phyloP scores from a whole-genome alignment of 1,139 yeast species.

The Magnusiomyces tetraspermus region DNA sequence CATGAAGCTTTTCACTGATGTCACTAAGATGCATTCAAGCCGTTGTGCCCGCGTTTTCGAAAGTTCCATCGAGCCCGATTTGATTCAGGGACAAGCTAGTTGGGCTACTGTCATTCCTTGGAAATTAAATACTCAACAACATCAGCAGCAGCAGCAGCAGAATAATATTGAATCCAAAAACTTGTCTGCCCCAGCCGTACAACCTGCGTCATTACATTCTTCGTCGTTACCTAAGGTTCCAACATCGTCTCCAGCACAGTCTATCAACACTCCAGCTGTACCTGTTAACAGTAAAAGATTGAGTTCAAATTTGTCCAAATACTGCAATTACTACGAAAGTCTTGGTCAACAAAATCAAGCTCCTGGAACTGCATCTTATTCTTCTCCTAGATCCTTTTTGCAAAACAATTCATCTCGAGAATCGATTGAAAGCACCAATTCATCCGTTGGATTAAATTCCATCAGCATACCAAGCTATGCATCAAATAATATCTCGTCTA shows the following conservation, averaged over 20 bases:
- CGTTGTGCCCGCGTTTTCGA: not conserved
- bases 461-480: not conserved
- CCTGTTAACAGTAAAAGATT: not conserved
- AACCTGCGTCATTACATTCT: no score
- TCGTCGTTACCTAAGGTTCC: no score
- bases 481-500: not conserved
- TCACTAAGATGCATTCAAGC: not conserved
- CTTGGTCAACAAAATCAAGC: not conserved
- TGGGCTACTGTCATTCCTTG: constrained; percentile 3
- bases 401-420: not conserved
- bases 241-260: no score
- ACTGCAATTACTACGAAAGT: not conserved
- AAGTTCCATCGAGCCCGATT: not conserved
- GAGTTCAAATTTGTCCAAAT: not conserved
- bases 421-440: not conserved
- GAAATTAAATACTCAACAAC: not conserved
- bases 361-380: not conserved
- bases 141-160: not conserved
- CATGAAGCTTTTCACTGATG: not conserved
- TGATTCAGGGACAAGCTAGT: not conserved
- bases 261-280: not conserved
- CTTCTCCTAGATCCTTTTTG: not conserved
- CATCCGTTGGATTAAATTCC: not conserved
- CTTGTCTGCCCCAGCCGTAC: no score
- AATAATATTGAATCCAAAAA: no score